Base-by-base conservation (phyloP, 1,139 yeast genomes). In the Trichomonascaceae sp. region DNA sequence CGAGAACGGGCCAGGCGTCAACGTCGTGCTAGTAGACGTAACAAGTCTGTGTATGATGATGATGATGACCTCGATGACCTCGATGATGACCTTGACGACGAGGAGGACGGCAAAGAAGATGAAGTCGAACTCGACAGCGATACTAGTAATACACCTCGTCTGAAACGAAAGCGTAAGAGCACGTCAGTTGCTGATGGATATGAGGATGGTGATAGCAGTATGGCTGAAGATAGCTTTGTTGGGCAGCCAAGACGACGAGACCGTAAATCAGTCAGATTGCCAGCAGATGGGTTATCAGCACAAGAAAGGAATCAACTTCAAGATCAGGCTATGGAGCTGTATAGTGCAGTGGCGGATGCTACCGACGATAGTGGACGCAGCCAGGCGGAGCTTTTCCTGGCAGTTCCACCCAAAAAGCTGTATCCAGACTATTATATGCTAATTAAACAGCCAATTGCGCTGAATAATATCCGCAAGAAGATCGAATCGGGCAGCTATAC, bases 391-490 rank as follows among this genome's bases (percentile, higher is more conserved):
- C 74, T 85, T 43, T 90, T 90, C 71, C 73, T 84, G 66, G 82
- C 80, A 50, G 73, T 87, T 48, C 96, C 69, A 4, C 80, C 95
- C 0, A 82, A 79, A 63, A 79, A 79, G 66, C 71, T 81, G 46
- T 91, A 91, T 62, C 96, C 97, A 0, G 97, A 91, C 68, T 91
- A 91, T 67, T 91, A 88, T 67, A 79, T 83, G 55, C 72, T 90
- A 57, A 90, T 91, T 62, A 79, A 78, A 60, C 79, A 82, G 60
- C 96, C 96, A n/a, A 80, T 88, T 60, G 93, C 96, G 0, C 76
- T 90, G 60, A 88, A 85, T 58, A 76, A 78, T 27, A 76, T 90
- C 53, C 78, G 76, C 62, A 84, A 81, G 68, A 78, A 87, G 62
- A 76, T 87, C 51, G 77, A 75, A 53, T 48, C 49, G 10, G 80